phyloP scores from a whole-genome alignment of 768 basidiomycete species.

The Lactarius sanguifluus region DNA sequence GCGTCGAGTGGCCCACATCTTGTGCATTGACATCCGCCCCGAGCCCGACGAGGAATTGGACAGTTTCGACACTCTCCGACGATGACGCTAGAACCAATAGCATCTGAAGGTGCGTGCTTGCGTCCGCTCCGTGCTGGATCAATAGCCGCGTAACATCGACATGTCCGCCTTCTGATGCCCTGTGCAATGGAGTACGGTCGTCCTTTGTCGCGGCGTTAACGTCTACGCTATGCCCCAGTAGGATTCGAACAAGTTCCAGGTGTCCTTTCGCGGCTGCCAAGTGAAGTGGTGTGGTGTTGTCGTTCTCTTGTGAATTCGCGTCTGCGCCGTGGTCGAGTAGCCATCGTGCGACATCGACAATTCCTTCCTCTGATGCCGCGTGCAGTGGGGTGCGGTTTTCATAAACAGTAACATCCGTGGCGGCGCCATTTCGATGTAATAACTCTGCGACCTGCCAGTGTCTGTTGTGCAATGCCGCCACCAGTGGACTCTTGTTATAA shows the following conservation, averaged over 20 bases:
- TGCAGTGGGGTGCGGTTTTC: neutral
- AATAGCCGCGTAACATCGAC: neutral
- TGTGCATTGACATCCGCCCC: neutral
- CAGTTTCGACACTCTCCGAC: neutral
- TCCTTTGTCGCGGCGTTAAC: neutral
- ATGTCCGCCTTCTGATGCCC: neutral
- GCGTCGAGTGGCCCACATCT: neutral
- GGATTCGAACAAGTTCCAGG: neutral
- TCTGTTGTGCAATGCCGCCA: neutral
- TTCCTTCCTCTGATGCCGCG: neutral
- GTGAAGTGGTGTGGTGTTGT: neutral
- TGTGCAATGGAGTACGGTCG: neutral
- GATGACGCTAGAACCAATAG: neutral
- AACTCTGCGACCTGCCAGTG: neutral
- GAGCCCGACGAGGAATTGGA: neutral
- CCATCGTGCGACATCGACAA: no score
- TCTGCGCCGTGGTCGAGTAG: constrained; percentile 3
- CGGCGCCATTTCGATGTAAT: neutral
- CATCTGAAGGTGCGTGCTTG: neutral
- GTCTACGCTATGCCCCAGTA: neutral
- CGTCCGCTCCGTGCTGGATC: neutral
- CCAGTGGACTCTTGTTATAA: neutral
- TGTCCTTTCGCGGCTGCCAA: neutral
- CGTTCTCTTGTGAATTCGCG: neutral
- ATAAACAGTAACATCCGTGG: neutral